Evolutionary conservation across 805 yeast genomes (phyloP).

Genomic region (Myxozyma kluyveri): DNA sequence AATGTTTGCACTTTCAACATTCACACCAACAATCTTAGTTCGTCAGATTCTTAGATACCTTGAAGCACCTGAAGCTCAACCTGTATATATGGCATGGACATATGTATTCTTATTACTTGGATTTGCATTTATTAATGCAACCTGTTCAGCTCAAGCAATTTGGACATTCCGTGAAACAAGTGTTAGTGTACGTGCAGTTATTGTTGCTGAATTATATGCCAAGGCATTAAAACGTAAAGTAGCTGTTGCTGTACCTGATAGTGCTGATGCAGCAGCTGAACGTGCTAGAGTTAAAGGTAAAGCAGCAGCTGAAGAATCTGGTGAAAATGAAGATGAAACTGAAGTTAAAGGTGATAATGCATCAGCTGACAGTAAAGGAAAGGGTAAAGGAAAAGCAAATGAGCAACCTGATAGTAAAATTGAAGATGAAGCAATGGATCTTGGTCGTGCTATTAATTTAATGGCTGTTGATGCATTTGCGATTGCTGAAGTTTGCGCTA

Average conservation of each 20-base stretch:
- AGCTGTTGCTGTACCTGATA: slow-evolving; percentile 13
- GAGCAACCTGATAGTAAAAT: slow-evolving; percentile 36
- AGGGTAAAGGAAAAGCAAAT: neutral
- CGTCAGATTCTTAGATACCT: slow-evolving; percentile 80
- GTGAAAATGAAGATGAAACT: slow-evolving; percentile 17
- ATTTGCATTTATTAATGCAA: slow-evolving; percentile 57
- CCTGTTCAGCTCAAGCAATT: slow-evolving; percentile 72
- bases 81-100: slow-evolving; percentile 80
- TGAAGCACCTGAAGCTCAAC: slow-evolving; percentile 61
- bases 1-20: slow-evolving; percentile 46
- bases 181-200: slow-evolving; percentile 80
- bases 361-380: slow-evolving; percentile 1
- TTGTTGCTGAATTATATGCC: slow-evolving; percentile 87
- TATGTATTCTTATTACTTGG: slow-evolving; percentile 72
- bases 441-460: slow-evolving; percentile 90
- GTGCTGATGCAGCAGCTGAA: slow-evolving; percentile 17
- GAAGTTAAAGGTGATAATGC: too few species aligned
- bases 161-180: slow-evolving; percentile 90
- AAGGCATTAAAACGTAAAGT: slow-evolving; percentile 82
- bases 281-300: slow-evolving; percentile 24
- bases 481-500: slow-evolving; percentile 89
- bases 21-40: slow-evolving; percentile 76
- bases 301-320: slow-evolving; percentile 18
- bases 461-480: slow-evolving; percentile 95
- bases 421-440: slow-evolving; percentile 46